Conservation (phyloP, 805 yeast genomes). For the Metschnikowia noctiluminum region DNA sequence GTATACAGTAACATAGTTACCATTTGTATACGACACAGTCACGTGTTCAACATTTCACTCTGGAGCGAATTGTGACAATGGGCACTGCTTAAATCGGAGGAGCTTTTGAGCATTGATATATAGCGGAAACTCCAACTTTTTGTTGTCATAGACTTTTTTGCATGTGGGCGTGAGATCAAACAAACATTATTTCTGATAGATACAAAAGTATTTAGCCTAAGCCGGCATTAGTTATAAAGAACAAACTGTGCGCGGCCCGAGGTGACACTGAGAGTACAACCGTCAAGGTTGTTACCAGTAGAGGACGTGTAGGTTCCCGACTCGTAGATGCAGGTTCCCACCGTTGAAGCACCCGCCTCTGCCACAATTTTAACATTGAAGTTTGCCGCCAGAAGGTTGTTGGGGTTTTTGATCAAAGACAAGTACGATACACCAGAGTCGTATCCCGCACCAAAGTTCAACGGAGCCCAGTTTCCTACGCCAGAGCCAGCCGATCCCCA, state of each 20-base stretch:
- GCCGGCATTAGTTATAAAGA: conserved; percentile 26
- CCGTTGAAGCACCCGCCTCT: conserved; percentile 54
- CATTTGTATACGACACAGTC: no score
- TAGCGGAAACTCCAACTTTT: no score
- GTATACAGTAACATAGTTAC: no score
- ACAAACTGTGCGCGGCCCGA: conserved; percentile 82
- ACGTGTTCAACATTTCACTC: no score
- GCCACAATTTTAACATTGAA: conserved; percentile 66
- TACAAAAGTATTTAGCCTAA: neutral
- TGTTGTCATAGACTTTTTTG: no score
- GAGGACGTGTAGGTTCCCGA: conserved; percentile 60
- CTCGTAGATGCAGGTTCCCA: conserved; percentile 78
- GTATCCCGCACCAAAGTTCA: conserved; percentile 90
- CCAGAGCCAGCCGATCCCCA: conserved; percentile 84
- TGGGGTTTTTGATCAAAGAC: conserved; percentile 93
- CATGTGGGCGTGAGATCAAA: no score
- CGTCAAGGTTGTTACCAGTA: conserved; percentile 62
- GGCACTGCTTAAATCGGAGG: no score
- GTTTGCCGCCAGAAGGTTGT: conserved; percentile 64
- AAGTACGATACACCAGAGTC: conserved; percentile 67
- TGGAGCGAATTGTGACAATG: no score
- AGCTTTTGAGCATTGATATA: no score
- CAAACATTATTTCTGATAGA: neutral
- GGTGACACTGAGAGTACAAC: conserved; percentile 92
- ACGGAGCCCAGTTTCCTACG: conserved; percentile 98